Evolutionary conservation across 768 basidiomycete genomes (phyloP).

Genomic region (Lactarius evosmus): DNA sequence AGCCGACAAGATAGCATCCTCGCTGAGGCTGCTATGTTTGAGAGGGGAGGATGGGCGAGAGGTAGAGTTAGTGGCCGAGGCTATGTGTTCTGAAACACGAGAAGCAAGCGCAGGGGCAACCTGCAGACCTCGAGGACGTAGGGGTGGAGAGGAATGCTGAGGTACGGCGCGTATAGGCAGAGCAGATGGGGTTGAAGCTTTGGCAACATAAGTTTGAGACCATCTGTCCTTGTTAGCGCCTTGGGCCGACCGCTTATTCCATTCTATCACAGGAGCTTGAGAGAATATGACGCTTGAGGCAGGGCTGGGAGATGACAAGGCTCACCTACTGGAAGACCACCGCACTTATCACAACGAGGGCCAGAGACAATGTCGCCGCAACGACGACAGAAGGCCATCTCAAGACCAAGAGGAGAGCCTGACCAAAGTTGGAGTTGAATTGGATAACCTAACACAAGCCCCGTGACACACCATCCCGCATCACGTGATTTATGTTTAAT

Average conservation of each 20-base stretch:
- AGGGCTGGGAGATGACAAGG: conserved; percentile 24
- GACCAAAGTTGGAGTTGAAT: conserved; percentile 6
- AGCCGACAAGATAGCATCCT: conserved; percentile 41
- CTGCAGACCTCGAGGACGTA: conserved; percentile 42
- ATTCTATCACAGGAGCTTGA: conserved; percentile 66
- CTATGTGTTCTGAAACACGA: conserved; percentile 57
- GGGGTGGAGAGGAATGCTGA: conserved; percentile 31
- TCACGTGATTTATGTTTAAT: conserved; percentile 18
- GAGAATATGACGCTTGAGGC: background rate
- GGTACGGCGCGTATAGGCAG: conserved; percentile 31
- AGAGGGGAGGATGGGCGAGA: conserved; percentile 56
- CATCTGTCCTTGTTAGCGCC: conserved; percentile 59
- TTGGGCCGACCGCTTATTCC: conserved; percentile 48
- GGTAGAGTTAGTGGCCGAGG: conserved; percentile 48
- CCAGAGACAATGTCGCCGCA: conserved; percentile 80
- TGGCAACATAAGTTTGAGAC: conserved; percentile 74
- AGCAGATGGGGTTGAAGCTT: conserved; percentile 45
- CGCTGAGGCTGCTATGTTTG: conserved; percentile 39
- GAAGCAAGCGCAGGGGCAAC: conserved; percentile 44
- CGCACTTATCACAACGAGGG: conserved; percentile 67
- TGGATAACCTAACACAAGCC: background rate
- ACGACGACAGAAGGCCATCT: conserved; percentile 81
- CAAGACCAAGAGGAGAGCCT: conserved; percentile 3
- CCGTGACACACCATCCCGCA: background rate
- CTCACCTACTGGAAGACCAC: conserved; percentile 76